Conservation (phyloP, 2,329 filamentous ascomycete species). For the Calonectria honghensis region DNA sequence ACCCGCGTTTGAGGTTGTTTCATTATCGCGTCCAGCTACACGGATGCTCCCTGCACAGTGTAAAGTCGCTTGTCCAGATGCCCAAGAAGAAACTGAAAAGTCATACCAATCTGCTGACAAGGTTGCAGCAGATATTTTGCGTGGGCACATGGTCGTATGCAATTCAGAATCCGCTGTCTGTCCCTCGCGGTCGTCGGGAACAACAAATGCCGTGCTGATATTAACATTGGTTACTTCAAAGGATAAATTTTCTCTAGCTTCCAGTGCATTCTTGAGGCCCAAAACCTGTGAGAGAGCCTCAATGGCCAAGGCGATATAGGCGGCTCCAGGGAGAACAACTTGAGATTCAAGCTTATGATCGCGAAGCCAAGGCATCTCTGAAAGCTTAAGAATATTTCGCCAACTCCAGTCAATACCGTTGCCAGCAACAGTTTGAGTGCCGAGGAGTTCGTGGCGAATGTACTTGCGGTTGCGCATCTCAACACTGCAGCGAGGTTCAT, state of each 20-base stretch:
- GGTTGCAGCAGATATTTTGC: background rate
- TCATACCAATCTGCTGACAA: conserved; percentile 17
- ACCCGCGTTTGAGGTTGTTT: background rate
- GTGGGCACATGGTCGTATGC: conserved; percentile 17
- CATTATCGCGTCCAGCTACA: background rate
- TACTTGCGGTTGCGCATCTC: conserved; percentile 4
- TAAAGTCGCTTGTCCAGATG: background rate
- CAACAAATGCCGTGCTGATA: conserved; percentile 7
- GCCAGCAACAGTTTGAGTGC: conserved; percentile 2
- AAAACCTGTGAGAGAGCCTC: background rate
- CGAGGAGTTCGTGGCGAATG: conserved; percentile 11
- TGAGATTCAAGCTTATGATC: conserved; percentile 11
- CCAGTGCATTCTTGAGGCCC: background rate
- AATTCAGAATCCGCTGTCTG: background rate
- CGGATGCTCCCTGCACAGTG: conserved; percentile 15
- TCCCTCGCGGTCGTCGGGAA: background rate
- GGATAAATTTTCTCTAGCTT: background rate
- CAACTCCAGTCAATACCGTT: conserved; percentile 14
- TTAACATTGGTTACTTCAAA: conserved; percentile 3
- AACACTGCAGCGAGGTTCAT: background rate
- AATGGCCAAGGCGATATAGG: background rate
- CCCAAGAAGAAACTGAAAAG: conserved; percentile 12
- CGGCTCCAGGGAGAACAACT: conserved; percentile 9
- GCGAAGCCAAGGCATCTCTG: conserved; percentile 6
- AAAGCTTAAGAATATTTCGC: conserved; percentile 8